These are phyloP conservation scores for Phanerodontia chrysosporium DNA, from an alignment of 768 basidiomycete species.

Conservation along the genomic window DNA sequence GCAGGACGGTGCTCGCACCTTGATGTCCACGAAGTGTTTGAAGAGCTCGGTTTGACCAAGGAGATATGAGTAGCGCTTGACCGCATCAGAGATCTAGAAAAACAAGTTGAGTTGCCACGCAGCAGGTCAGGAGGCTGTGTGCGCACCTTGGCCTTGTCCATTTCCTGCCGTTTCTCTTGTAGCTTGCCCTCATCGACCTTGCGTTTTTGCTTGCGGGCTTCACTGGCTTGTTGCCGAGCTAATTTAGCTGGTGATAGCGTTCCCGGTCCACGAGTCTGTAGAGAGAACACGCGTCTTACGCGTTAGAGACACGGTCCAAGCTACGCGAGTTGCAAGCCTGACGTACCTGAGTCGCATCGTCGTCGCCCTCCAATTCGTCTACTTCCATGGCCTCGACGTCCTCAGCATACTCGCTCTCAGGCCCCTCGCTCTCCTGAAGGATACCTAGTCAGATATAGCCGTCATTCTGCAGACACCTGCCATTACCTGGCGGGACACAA, in stretches of 20 bases:
- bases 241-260: conserved; percentile 23
- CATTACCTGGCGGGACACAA: conserved; percentile 81
- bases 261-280: conserved; percentile 34
- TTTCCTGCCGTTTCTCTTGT: conserved; percentile 67
- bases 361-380: conserved; percentile 33
- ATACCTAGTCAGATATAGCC: conserved; percentile 23
- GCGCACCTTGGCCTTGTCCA: conserved; percentile 83
- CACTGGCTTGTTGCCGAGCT: conserved; percentile 34
- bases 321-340: background rate
- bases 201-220: conserved; percentile 45
- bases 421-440: conserved; percentile 57
- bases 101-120: background rate
- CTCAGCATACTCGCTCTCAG: conserved; percentile 67
- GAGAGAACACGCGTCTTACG: conserved; percentile 14
- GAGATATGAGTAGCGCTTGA: conserved; percentile 96
- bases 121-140: background rate
- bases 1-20: conserved; percentile 41
- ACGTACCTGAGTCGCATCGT: conserved; percentile 49
- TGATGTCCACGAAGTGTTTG: conserved; percentile 97
- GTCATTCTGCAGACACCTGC: conserved; percentile 9
- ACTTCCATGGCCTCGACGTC: conserved; percentile 33
- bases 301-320: conserved; percentile 5
- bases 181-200: conserved; percentile 71
- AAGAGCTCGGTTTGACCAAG: conserved; percentile 97
- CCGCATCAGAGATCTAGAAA: conserved; percentile 78